Base-by-base conservation (phyloP, 108 stramenopile genomes). In the Parmales sp. region DNA sequence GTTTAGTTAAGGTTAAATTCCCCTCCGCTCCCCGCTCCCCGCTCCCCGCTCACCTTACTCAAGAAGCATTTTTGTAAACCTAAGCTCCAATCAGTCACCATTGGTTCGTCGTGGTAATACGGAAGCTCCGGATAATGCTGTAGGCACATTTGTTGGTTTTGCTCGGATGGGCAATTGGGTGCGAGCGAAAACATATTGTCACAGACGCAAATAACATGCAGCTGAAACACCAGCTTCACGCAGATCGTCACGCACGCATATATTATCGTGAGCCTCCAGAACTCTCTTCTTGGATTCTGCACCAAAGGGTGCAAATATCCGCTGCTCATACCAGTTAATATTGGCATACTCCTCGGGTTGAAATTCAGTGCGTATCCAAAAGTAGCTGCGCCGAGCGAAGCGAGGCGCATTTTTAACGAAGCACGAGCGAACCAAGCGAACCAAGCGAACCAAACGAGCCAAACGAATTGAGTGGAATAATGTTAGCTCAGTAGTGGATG, bases 51-150 rank as follows among this genome's bases (percentile, higher is more conserved):
- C n/a, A n/a, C n/a, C n/a, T n/a, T n/a, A n/a, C n/a, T n/a, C n/a
- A n/a, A n/a, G n/a, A n/a, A n/a, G n/a, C n/a, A n/a, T n/a, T n/a
- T 50, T 23, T 50, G 20, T 19, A 50, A 19, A 6, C 49, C 49
- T 6, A 50, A 16, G 20, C 49, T 23, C 11, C 6, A 20, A 22
- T 50, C 49, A 6, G n/a, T 16, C n/a, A 50, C 49, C 6, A 50
- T 50, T 18, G 49, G 49, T 23, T 50, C 49, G 49, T 19, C 49
- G 49, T 50, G n/a, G 49, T 50, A 50, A 23, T 50, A 50, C 5
- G 49, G 49, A 5, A 50, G n/a, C n/a, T 50, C 49, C 23, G n/a
- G 20, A 23, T 50, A 50, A 7, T 18, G 6, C n/a, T 5, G 9
- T 6, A 50, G 6, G 49, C 49, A 50, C 49, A 23, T 18, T 23